These are phyloP conservation scores for Podospora bellae-mahoneyi DNA, from an alignment of 495 filamentous ascomycete genomes.

Conservation along the genomic window DNA sequence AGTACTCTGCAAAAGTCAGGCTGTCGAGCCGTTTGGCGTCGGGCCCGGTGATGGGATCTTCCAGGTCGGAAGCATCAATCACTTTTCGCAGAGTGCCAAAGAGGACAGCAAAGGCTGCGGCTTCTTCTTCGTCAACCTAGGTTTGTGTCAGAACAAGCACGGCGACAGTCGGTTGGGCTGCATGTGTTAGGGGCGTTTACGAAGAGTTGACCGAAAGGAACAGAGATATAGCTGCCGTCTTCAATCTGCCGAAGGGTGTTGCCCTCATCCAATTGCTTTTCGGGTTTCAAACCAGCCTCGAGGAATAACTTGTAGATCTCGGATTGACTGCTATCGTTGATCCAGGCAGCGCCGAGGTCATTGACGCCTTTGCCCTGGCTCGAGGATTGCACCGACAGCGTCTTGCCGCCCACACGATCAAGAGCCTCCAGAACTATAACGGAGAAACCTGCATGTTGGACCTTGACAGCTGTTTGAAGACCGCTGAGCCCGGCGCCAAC, in stretches of 20 bases:
- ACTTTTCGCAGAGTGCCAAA: background rate
- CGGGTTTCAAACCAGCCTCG: slow-evolving; percentile 37
- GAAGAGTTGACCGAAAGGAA: background rate
- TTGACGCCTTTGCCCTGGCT: slow-evolving; percentile 28
- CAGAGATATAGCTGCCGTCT: slow-evolving; percentile 16
- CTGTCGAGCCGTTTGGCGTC: background rate
- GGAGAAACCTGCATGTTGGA: slow-evolving; percentile 42
- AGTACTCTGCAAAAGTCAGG: background rate
- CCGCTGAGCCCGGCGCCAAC: slow-evolving; percentile 53
- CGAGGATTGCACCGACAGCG: slow-evolving; percentile 28
- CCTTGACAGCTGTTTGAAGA: slow-evolving; percentile 42
- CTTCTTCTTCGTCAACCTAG: background rate
- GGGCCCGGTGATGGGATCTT: background rate
- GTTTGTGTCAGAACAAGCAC: background rate
- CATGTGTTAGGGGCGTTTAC: background rate
- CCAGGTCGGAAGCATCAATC: background rate
- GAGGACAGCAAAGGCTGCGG: background rate
- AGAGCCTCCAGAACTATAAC: slow-evolving; percentile 48
- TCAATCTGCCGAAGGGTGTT: slow-evolving; percentile 34
- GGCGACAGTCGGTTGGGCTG: background rate
- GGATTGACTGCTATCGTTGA: slow-evolving; percentile 50
- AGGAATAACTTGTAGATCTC: slow-evolving; percentile 37
- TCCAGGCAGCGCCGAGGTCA: slow-evolving; percentile 53
- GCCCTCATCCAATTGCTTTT: slow-evolving; percentile 44
- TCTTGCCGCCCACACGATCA: slow-evolving; percentile 53